Evolutionary conservation across 2,329 filamentous ascomycete species (phyloP).

Genomic region (Xylaria sp.): DNA sequence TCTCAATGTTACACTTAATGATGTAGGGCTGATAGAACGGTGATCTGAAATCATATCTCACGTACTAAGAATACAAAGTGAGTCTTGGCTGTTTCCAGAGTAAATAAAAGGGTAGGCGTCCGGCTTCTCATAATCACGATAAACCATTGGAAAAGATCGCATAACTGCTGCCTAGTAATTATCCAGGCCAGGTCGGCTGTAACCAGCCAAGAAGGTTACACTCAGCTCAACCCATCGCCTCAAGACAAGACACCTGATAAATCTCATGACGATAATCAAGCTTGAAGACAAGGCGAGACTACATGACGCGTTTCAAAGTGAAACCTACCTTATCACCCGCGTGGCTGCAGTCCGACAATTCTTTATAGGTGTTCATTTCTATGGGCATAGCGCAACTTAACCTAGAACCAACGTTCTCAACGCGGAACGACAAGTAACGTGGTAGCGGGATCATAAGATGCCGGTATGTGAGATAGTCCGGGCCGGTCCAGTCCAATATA

Average conservation of each 20-base stretch:
- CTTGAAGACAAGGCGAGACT: slow-evolving; percentile 1
- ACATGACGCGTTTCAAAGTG: background rate
- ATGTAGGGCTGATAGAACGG: background rate
- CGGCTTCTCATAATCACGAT: background rate
- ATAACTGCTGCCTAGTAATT: background rate
- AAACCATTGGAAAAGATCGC: background rate
- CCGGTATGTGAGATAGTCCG: background rate
- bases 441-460: background rate
- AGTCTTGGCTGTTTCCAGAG: background rate
- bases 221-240: background rate
- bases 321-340: slow-evolving; percentile 12
- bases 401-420: background rate
- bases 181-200: background rate
- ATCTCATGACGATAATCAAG: background rate
- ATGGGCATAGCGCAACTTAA: background rate
- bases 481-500: background rate
- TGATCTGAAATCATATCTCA: background rate
- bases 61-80: background rate
- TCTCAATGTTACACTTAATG: background rate
- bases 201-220: background rate
- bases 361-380: background rate
- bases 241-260: background rate
- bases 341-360: background rate
- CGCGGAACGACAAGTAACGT: background rate
- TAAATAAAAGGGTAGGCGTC: background rate